Percentiles rank a stretch among this genome's conserved stretches.
Evolutionary conservation across 148 eudicot genomes (phyloP).

Genomic region (Agrostemma githago): DNA sequence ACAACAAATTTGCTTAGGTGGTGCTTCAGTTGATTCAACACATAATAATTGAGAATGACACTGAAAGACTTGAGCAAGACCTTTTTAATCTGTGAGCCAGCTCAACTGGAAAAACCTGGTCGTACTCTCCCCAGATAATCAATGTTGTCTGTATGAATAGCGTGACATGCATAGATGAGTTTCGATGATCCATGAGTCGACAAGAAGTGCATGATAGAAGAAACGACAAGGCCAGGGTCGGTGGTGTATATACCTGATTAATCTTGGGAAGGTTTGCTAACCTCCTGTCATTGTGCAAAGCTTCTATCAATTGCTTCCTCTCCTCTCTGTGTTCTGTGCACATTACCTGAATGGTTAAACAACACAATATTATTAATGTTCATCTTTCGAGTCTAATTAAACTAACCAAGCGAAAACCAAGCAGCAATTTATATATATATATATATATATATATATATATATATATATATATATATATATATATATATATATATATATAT

Average conservation of each 20-base stretch:
- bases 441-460: too few species aligned
- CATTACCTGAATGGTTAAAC: constrained; percentile 47
- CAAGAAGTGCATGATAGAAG: background rate
- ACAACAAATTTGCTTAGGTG: background rate
- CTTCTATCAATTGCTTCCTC: constrained; percentile 55
- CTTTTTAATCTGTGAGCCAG: constrained; percentile 75
- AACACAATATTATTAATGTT: background rate
- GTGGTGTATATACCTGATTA: constrained; percentile 40
- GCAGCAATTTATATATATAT: too few species aligned
- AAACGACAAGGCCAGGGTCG: background rate
- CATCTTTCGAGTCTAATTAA: background rate
- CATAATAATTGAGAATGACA: background rate
- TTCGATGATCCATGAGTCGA: background rate
- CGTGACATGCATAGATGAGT: background rate
- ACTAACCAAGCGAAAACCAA: background rate
- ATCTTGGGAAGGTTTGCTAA: constrained; percentile 79
- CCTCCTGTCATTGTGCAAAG: constrained; percentile 64
- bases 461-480: too few species aligned
- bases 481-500: too few species aligned
- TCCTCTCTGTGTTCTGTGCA: constrained; percentile 52
- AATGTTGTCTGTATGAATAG: constrained; percentile 54
- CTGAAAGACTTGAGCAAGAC: constrained; percentile 22
- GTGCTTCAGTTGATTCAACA: background rate
- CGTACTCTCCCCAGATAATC: constrained; percentile 86
- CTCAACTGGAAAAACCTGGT: constrained; percentile 75